These are phyloP conservation scores for Coniferiporia sulphurascens DNA, from an alignment of 1,284 basidiomycete species.

Conservation along the genomic window DNA sequence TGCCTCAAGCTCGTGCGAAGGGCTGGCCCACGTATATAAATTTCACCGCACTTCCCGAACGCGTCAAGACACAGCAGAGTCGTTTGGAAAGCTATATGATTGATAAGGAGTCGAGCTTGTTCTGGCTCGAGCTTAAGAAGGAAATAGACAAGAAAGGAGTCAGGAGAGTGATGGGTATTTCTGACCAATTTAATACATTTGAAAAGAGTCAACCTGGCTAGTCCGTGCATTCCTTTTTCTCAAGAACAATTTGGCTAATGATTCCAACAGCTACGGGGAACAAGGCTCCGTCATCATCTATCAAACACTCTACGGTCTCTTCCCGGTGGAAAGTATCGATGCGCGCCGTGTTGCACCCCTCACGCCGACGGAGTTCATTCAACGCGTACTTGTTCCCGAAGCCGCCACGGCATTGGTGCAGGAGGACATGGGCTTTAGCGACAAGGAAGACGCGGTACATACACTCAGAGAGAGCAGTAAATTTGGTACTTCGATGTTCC, in stretches of 20 bases:
- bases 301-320: constrained; percentile 69
- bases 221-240: constrained; percentile 42
- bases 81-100: constrained; percentile 46
- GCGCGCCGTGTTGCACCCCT: constrained; percentile 52
- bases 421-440: constrained; percentile 51
- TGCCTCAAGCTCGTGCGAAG: constrained; percentile 60
- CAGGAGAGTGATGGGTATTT: constrained; percentile 58
- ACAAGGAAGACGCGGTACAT: constrained; percentile 42
- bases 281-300: constrained; percentile 71
- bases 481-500: constrained; percentile 80
- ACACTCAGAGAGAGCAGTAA: constrained; percentile 68
- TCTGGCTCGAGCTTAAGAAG: constrained; percentile 61
- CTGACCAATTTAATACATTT: constrained; percentile 69
- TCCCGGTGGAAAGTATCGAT: constrained; percentile 56
- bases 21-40: constrained; percentile 75
- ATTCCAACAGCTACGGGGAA: constrained; percentile 65
- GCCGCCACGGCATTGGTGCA: constrained; percentile 66
- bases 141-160: constrained; percentile 60
- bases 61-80: constrained; percentile 46
- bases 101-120: constrained; percentile 47
- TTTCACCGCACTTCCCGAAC: constrained; percentile 47
- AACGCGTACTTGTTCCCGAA: constrained; percentile 71
- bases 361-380: constrained; percentile 64
- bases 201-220: constrained; percentile 78
- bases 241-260: constrained; percentile 4